Evolutionary conservation across 768 basidiomycete species (phyloP).

Genomic region (Phylloporus sp.): DNA sequence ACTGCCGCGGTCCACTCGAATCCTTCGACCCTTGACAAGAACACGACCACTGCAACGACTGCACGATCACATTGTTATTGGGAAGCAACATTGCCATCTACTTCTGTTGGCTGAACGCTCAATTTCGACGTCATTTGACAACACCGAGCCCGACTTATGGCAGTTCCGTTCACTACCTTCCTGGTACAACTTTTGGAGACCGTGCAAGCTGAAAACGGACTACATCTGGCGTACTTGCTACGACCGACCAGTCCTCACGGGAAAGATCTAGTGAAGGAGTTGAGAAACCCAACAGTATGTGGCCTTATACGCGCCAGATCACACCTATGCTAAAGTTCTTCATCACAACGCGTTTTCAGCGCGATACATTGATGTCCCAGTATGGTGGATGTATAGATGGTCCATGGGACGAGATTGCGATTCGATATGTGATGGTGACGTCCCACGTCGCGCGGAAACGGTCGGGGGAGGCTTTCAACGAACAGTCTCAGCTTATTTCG

Average conservation of each 20-base stretch:
- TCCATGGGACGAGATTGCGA: slow-evolving; percentile 85
- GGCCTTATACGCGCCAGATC: not conserved
- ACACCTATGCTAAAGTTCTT: not conserved
- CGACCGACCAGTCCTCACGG: slow-evolving; percentile 74
- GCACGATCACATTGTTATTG: not conserved
- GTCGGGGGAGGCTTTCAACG: slow-evolving; percentile 71
- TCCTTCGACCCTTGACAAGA: too few relatives aligned
- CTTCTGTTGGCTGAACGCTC: not conserved
- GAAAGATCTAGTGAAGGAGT: slow-evolving; percentile 69
- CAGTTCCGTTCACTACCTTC: slow-evolving; percentile 53
- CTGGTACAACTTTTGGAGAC: slow-evolving; percentile 58
- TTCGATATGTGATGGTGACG: slow-evolving; percentile 76
- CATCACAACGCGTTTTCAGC: slow-evolving; percentile 35
- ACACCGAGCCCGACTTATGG: slow-evolving; percentile 19
- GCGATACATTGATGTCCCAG: slow-evolving; percentile 14
- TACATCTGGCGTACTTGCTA: slow-evolving; percentile 66
- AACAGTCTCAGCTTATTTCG: slow-evolving; percentile 72
- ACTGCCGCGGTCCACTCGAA: too few relatives aligned
- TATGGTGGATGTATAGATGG: slow-evolving; percentile 58
- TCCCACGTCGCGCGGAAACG: slow-evolving; percentile 64
- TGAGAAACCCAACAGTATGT: slow-evolving; percentile 51
- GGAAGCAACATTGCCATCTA: not conserved
- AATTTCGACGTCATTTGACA: not conserved
- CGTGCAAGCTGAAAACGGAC: slow-evolving; percentile 58
- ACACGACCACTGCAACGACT: too few relatives aligned